Evolutionary conservation across 78 protist genomes (phyloP), one percentile per base, ranked within the genome.

Genomic region (Speleostelium caveatum): DNA sequence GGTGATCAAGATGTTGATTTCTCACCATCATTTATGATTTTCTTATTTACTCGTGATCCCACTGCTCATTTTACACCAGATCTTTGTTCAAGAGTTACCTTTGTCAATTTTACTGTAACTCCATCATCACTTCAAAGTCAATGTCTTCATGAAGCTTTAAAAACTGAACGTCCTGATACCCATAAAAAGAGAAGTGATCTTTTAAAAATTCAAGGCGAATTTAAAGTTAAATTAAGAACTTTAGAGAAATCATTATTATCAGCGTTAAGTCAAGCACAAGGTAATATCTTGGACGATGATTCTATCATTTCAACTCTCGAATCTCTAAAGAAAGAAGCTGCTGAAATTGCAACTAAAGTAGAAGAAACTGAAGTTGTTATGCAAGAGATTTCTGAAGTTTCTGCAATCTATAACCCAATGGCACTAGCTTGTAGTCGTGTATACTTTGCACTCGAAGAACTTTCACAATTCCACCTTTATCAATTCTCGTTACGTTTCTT

Each of bases 1-100:
- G 99, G 99, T 33, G 98, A 87, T 32, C 95, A 96, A 65, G 99
- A 96, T 24, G 93, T 98, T 38, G 99, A 98, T 94, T 95, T 97
- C 55, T 96, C 98, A 22, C 99, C 99, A 35, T n/a, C 96, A 17
- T 98, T 99, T 88, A 32, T 51, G 66, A 87, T 98, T 24, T 95
- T 94, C 97, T 89, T 99, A 71, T 24, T 77, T 39, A 97, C 99
- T 39, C 90, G 98, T 51, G 96, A 97, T 80, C 95, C 98, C 55
- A 69, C 98, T 1, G 73, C 76, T 67, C 90, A 92, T 72, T 96
- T 98, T 91, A 49, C 97, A 2, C 99, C 99, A 24, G 99, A 98
- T 62, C 86, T 98, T 53, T 96, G 97, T 89, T 86, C 96, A n/a
- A 94, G 99, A 28, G 98, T 97, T 66, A 96, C 98, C 39, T 75